Evolutionary conservation across 2,329 filamentous ascomycete genomes (phyloP), one percentile per base, ranked within the genome.

Genomic region (Penicillium sumatraense): DNA sequence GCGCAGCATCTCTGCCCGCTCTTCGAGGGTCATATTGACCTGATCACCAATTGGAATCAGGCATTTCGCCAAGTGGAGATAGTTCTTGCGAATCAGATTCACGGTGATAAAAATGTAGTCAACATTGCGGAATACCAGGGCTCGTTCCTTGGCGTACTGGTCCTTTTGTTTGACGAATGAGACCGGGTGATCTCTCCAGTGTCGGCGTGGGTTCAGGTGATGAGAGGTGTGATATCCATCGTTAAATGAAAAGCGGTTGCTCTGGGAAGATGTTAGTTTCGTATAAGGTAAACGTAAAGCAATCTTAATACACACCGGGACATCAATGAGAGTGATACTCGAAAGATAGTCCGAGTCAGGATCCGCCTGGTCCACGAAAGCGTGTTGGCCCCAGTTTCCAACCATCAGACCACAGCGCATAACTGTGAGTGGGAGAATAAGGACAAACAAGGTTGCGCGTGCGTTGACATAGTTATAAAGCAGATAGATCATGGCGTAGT

Each of bases 321-420:
- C 89, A 66, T 93, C 90, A 51, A 93, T 86, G 21, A 93, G 70
- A 0, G 90, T 93, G 61, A 93, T 89, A 70, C 89, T 92, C 0
- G 88, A 91, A 31, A 89, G 81, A 65, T 87, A 93, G 68, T 93
- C 89, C 0, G 89, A 92, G 65, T 90, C 84, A 0, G 90, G 90
- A 62, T 91, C 86, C 11, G 85, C 77, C 18, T 87, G 83, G 64
- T 93, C 89, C 6, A 93, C 89, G 60, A 93, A 87, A 1, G 89
- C 89, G 69, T 93, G 90, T 69, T 93, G 90, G 3, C 89, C 90
- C 89, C 89, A 93, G 68, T 93, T 93, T 1, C 90, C 90, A 7
- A 90, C 81, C 90, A 93, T 93, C 59, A 93, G 72, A 0, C 86
- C 89, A 16, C 90, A 63, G 0, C 90, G 82, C 72, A 93, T 81